Conservation (phyloP, 2,329 filamentous ascomycete genomes). For the Beauveria pseudobassiana region DNA sequence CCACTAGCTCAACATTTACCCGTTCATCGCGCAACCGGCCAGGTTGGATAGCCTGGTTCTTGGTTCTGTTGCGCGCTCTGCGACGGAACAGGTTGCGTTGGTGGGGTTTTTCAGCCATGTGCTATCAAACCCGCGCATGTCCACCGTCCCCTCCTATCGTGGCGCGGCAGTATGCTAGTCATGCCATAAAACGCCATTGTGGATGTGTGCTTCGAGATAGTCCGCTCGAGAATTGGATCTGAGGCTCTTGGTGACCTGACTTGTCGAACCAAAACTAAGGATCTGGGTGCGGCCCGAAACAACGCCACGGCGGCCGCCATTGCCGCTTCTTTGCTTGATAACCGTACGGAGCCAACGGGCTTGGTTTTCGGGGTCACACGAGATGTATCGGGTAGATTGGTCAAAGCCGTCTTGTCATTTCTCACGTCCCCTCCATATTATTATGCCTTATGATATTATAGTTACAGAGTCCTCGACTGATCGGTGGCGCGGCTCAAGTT, state of each 20-base stretch:
- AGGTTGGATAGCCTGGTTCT: not conserved
- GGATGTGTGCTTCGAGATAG: not conserved
- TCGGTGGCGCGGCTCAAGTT: not conserved
- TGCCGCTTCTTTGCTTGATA: not conserved
- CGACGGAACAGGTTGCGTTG: not conserved
- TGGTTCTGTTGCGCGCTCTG: not conserved
- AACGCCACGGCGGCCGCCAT: not conserved
- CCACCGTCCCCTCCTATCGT: no score
- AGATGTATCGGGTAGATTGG: not conserved
- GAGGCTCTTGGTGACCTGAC: not conserved
- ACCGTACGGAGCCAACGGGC: not conserved
- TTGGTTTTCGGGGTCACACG: not conserved
- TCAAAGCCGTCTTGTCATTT: not conserved
- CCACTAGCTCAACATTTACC: not conserved
- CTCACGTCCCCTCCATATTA: not conserved
- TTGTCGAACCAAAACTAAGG: not conserved
- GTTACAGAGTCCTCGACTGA: not conserved
- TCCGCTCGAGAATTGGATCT: not conserved
- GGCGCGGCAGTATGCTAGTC: not conserved
- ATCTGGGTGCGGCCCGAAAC: slow-evolving; percentile 2
- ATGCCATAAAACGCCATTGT: not conserved
- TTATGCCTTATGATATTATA: not conserved
- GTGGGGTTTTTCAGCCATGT: not conserved
- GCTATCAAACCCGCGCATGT: no score
- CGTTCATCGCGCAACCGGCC: not conserved